Conservation (phyloP, 805 yeast genomes). For the Candida succiphila region DNA sequence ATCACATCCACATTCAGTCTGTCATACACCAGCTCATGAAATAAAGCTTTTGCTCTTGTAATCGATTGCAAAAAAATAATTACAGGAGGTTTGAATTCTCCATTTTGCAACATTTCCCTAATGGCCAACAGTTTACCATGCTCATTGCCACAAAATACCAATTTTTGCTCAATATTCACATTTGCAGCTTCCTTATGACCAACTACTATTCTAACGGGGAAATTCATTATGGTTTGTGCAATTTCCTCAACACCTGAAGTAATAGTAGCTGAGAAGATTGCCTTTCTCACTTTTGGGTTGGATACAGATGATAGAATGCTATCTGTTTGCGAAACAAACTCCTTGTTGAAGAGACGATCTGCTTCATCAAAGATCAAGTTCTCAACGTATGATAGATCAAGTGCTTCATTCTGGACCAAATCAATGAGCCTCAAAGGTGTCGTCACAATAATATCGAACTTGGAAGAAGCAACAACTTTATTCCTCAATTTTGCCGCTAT, state of each 20-base stretch:
- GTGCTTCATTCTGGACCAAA: constrained; percentile 48
- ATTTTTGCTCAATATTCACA: constrained; percentile 66
- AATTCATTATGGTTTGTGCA: constrained; percentile 76
- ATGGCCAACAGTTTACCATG: constrained; percentile 91
- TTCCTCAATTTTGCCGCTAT: constrained; percentile 58
- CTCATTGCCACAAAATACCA: constrained; percentile 85
- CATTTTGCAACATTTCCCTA: constrained; percentile 75
- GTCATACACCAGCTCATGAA: constrained; percentile 88
- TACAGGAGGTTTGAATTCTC: constrained; percentile 87
- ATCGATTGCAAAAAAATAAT: constrained; percentile 87
- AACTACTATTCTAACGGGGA: constrained; percentile 77
- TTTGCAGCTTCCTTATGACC: constrained; percentile 95
- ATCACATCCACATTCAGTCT: constrained; percentile 89
- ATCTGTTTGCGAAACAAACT: constrained; percentile 87
- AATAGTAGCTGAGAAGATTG: constrained; percentile 91
- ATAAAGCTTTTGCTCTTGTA: constrained; percentile 88
- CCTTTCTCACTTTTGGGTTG: constrained; percentile 44
- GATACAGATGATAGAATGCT: constrained; percentile 57
- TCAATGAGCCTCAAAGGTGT: constrained; percentile 89
- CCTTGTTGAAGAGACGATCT: constrained; percentile 80
- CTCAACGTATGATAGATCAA: constrained; percentile 58
- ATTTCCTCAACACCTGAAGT: constrained; percentile 89
- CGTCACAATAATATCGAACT: constrained; percentile 72
- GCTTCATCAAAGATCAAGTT: constrained; percentile 90
- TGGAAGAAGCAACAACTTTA: constrained; percentile 44